Percentiles rank a stretch among this genome's conserved stretches.
phyloP scores from a whole-genome alignment of 2,329 filamentous ascomycete genomes.

The Dactylonectria macrodidyma region DNA sequence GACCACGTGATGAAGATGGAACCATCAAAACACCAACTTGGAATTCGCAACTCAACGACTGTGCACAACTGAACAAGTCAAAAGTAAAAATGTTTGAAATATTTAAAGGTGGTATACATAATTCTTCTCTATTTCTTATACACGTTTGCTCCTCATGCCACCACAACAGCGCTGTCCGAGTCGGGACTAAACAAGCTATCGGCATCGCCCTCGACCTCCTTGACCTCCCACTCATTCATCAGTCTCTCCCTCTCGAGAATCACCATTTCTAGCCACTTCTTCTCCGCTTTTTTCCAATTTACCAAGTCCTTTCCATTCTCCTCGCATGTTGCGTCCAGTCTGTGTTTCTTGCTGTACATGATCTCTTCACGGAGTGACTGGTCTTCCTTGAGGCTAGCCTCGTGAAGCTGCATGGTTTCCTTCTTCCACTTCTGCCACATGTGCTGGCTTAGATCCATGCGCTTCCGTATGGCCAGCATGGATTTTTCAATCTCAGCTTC shows the following conservation, averaged over 20 bases:
- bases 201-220: slow-evolving; percentile 60
- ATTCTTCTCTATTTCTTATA: not conserved
- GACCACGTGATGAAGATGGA: slow-evolving; percentile 32
- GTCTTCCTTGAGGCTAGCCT: slow-evolving; percentile 56
- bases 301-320: slow-evolving; percentile 51
- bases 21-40: not conserved
- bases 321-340: slow-evolving; percentile 48
- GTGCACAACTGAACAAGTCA: not conserved
- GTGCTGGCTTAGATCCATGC: slow-evolving; percentile 59
- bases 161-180: slow-evolving; percentile 24
- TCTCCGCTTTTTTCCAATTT: slow-evolving; percentile 59
- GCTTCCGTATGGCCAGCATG: slow-evolving; percentile 53
- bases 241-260: slow-evolving; percentile 60
- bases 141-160: not conserved
- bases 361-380: slow-evolving; percentile 58
- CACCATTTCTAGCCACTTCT: slow-evolving; percentile 63
- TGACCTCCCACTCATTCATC: slow-evolving; percentile 57
- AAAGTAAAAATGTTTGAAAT: not conserved
- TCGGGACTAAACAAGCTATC: slow-evolving; percentile 51
- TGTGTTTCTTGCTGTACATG: slow-evolving; percentile 56
- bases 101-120: not conserved
- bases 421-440: slow-evolving; percentile 60
- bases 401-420: slow-evolving; percentile 57
- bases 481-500: slow-evolving; percentile 51
- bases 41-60: not conserved